Evolutionary conservation across 2,329 filamentous ascomycete genomes (phyloP).

Genomic region (Curvularia hawaiiensis): DNA sequence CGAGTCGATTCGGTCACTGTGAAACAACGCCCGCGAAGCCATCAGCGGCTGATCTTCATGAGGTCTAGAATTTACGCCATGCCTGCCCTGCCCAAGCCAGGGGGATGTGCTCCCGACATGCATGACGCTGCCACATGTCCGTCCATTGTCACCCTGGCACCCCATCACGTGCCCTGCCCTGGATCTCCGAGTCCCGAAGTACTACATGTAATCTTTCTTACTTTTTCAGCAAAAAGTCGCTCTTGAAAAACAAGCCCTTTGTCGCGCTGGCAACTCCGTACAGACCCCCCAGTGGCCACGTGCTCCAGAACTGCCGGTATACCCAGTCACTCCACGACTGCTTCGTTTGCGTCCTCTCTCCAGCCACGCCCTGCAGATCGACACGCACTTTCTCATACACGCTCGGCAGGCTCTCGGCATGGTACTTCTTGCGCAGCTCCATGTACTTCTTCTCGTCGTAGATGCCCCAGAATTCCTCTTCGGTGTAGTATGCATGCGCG

Average conservation of each 20-base stretch:
- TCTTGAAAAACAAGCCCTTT: conserved; percentile 39
- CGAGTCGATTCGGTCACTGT: background rate
- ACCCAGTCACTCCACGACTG: conserved; percentile 39
- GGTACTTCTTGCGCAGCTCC: conserved; percentile 65
- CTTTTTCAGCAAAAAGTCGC: conserved; percentile 44
- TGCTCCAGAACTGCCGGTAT: conserved; percentile 35
- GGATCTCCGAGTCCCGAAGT: background rate
- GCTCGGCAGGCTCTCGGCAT: conserved; percentile 65
- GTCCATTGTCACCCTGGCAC: conserved; percentile 7
- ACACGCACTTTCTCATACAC: conserved; percentile 71
- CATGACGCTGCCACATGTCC: conserved; percentile 3
- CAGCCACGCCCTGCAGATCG: conserved; percentile 47
- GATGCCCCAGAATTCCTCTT: conserved; percentile 71
- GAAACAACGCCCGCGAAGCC: background rate
- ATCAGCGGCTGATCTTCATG: conserved; percentile 3
- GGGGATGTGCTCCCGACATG: conserved; percentile 1
- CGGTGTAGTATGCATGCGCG: conserved; percentile 81
- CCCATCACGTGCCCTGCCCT: conserved; percentile 3
- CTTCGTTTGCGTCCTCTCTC: conserved; percentile 10
- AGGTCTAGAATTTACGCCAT: conserved; percentile 4
- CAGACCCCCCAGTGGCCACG: conserved; percentile 47
- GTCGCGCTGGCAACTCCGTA: conserved; percentile 48
- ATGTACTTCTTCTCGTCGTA: conserved; percentile 69
- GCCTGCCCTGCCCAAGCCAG: conserved; percentile 5
- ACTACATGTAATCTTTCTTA: conserved; percentile 5